Percentiles rank a stretch among this genome's conserved stretches.
These are phyloP conservation scores for Globisporangium lucens DNA, from an alignment of 352 stramenopile genomes.

Conservation along the genomic window DNA sequence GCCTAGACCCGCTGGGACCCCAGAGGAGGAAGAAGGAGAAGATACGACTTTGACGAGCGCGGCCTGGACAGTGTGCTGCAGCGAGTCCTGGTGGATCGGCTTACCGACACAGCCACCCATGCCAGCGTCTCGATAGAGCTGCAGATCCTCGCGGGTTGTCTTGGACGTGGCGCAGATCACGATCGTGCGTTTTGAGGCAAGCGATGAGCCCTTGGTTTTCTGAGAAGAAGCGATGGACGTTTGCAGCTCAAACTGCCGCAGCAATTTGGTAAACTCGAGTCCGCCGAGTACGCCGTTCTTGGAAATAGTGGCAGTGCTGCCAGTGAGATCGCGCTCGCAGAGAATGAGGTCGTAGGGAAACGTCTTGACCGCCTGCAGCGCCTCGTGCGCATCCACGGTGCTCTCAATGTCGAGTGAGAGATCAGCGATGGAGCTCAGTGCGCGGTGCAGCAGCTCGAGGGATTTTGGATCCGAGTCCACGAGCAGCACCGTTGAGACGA, in stretches of 20 bases:
- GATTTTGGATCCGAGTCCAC: conserved; percentile 33
- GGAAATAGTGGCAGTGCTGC: too few relatives aligned
- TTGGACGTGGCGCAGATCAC: conserved; percentile 76
- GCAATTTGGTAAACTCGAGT: conserved; percentile 70
- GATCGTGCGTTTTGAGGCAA: conserved; percentile 26
- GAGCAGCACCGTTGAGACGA: conserved; percentile 23
- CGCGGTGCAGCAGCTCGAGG: conserved; percentile 36
- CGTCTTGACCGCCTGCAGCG: conserved; percentile 44
- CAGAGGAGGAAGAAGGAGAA: not conserved
- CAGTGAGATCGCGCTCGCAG: conserved; percentile 63
- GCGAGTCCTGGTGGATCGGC: conserved; percentile 56
- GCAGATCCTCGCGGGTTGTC: conserved; percentile 65
- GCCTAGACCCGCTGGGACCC: not conserved
- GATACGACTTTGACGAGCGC: conserved; percentile 41
- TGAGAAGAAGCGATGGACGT: conserved; percentile 28
- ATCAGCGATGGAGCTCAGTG: conserved; percentile 19
- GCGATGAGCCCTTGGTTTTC: not conserved
- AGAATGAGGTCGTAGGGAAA: conserved; percentile 82
- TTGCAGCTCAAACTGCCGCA: conserved; percentile 80
- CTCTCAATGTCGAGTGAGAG: conserved; percentile 49
- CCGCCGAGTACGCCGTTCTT: conserved; percentile 32
- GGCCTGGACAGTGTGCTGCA: conserved; percentile 78
- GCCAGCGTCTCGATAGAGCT: conserved; percentile 85
- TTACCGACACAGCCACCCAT: conserved; percentile 91
- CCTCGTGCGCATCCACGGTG: conserved; percentile 52